Conservation (phyloP, 495 filamentous ascomycete species). For the Lasiosphaeria miniovina region DNA sequence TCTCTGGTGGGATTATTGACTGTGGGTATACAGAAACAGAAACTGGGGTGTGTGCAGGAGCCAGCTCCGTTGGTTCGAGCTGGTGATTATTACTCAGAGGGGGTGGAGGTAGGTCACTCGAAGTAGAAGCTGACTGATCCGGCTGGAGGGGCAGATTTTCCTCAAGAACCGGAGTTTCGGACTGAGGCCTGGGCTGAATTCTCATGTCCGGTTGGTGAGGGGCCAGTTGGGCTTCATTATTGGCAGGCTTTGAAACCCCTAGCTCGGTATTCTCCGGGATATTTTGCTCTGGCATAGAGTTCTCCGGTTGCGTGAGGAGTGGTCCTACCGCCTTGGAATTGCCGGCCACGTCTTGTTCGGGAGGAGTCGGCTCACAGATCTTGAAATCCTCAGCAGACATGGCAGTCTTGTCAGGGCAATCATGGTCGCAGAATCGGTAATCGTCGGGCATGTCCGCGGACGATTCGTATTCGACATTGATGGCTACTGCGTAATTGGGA, state of each 20-base stretch:
- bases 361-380: slow-evolving; percentile 3
- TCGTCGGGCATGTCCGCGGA: slow-evolving; percentile 27
- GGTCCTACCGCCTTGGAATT: neutral
- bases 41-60: neutral
- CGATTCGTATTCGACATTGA: slow-evolving; percentile 34
- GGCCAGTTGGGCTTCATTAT: no score
- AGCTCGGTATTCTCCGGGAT: no score
- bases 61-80: neutral
- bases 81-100: neutral
- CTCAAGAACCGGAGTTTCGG: no score
- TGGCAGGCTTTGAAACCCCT: no score
- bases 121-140: neutral
- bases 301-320: slow-evolving; percentile 12
- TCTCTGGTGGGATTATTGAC: neutral
- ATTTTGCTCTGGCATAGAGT: neutral
- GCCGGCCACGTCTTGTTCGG: neutral
- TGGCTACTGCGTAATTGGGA: slow-evolving; percentile 33
- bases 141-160: neutral
- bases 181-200: no score
- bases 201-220: no score
- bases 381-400: slow-evolving; percentile 29
- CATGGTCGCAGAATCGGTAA: slow-evolving; percentile 28
- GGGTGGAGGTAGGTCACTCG: neutral
- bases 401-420: slow-evolving; percentile 30
- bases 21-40: neutral